A percentile compares a stretch with the other conserved stretches of the same genome.
Evolutionary conservation across 1,284 basidiomycete genomes (phyloP).

Genomic region (Pterula multifida): DNA sequence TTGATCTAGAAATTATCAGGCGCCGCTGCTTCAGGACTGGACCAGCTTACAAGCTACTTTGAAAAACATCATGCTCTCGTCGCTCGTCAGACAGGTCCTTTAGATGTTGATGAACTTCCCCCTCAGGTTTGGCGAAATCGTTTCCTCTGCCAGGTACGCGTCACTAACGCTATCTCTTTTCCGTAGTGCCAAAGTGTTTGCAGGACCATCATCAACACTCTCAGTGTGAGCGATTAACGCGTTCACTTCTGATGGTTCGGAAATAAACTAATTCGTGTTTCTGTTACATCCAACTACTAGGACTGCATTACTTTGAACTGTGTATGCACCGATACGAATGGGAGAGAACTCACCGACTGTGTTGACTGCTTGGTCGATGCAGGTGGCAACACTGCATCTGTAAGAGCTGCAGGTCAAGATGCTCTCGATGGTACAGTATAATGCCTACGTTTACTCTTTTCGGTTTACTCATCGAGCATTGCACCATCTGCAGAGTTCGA

Average conservation of each 20-base stretch:
- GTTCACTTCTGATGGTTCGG: neutral
- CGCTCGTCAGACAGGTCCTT: neutral
- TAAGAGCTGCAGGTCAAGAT: slow-evolving; percentile 8
- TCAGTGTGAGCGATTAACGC: neutral
- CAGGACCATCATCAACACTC: neutral
- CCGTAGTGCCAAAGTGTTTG: neutral
- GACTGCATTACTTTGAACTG: slow-evolving; percentile 10
- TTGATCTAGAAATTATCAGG: too few species aligned
- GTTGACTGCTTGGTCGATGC: slow-evolving; percentile 12
- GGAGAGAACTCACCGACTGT: slow-evolving; percentile 11
- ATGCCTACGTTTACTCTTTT: neutral
- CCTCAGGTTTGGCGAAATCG: neutral
- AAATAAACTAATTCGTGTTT: too few species aligned
- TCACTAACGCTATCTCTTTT: neutral
- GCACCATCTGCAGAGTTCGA: neutral
- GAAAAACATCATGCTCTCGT: neutral
- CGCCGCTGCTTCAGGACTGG: neutral
- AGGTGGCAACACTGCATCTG: slow-evolving; percentile 4
- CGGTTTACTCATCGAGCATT: neutral
- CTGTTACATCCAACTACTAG: too few species aligned
- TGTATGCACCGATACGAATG: slow-evolving; percentile 13
- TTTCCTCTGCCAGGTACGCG: neutral
- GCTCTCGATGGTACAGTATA: slow-evolving; percentile 10
- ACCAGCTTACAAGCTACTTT: neutral
- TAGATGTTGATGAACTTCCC: neutral